Conservation (phyloP, 176 grass and related monocot species). For the Panicum miliaceum region DNA sequence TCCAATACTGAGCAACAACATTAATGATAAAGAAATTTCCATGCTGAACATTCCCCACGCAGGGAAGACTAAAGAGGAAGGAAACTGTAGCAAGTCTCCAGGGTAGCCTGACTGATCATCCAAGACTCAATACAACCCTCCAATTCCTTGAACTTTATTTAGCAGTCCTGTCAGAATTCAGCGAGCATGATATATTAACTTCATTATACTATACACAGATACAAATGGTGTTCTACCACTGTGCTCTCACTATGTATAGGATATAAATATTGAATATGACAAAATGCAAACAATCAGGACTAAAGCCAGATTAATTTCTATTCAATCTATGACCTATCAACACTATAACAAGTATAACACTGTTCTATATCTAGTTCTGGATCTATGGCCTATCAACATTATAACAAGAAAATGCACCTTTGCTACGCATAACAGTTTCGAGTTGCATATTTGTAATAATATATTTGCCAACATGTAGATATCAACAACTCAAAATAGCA, state of each 20-base stretch:
- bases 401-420: background rate
- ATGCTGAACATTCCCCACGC: background rate
- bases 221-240: background rate
- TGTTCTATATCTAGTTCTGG: background rate
- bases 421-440: background rate
- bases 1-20: background rate
- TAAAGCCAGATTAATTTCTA: background rate
- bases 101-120: background rate
- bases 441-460: background rate
- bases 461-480: background rate
- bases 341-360: background rate
- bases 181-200: background rate
- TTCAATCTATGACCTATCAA: background rate
- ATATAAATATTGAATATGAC: background rate
- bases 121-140: background rate
- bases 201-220: background rate
- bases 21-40: background rate
- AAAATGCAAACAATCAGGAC: background rate
- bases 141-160: background rate
- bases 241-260: background rate
- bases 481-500: background rate
- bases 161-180: conserved; percentile 11
- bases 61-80: background rate
- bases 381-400: background rate
- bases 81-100: background rate